These are phyloP conservation scores for Geopyxis carbonaria DNA, from an alignment of 495 filamentous ascomycete genomes.

Conservation along the genomic window DNA sequence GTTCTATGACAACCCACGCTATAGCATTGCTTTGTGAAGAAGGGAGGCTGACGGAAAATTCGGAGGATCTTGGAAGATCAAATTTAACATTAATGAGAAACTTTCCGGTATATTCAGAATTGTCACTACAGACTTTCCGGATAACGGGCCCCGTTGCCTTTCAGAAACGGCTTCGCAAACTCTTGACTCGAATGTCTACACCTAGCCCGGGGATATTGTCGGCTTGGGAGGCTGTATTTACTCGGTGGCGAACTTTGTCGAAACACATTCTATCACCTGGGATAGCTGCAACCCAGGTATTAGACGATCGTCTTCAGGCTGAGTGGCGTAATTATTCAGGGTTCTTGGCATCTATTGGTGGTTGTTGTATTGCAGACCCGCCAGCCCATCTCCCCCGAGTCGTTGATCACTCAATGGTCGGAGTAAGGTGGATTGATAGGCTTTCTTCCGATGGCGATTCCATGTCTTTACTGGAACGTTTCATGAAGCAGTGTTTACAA, in stretches of 20 bases:
- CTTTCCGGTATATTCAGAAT: slow-evolving; percentile 40
- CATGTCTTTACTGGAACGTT: slow-evolving; percentile 39
- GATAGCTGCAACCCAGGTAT: slow-evolving; percentile 27
- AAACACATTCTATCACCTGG: slow-evolving; percentile 38
- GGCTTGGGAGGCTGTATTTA: slow-evolving; percentile 47
- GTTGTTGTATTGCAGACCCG: slow-evolving; percentile 44
- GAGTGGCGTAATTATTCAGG: slow-evolving; percentile 53
- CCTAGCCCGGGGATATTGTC: slow-evolving; percentile 43
- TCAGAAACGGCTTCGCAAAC: slow-evolving; percentile 41
- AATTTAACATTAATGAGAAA: slow-evolving; percentile 40
- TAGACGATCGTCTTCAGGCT: slow-evolving; percentile 37
- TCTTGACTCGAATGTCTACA: slow-evolving; percentile 41
- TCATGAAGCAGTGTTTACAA: slow-evolving; percentile 43
- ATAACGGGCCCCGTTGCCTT: slow-evolving; percentile 50
- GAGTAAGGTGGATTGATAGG: slow-evolving; percentile 45
- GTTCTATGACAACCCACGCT: slow-evolving; percentile 42
- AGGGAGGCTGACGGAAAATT: slow-evolving; percentile 36
- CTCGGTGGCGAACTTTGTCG: slow-evolving; percentile 40
- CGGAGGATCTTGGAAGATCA: slow-evolving; percentile 31
- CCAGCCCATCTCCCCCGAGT: slow-evolving; percentile 27
- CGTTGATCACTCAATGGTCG: slow-evolving; percentile 39
- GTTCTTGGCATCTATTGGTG: slow-evolving; percentile 48
- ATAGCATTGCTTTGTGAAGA: slow-evolving; percentile 47
- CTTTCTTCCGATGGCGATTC: slow-evolving; percentile 40
- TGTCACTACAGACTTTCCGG: slow-evolving; percentile 43